Evolutionary conservation across 495 filamentous ascomycete genomes (phyloP).

Genomic region (Immersiella caudata): DNA sequence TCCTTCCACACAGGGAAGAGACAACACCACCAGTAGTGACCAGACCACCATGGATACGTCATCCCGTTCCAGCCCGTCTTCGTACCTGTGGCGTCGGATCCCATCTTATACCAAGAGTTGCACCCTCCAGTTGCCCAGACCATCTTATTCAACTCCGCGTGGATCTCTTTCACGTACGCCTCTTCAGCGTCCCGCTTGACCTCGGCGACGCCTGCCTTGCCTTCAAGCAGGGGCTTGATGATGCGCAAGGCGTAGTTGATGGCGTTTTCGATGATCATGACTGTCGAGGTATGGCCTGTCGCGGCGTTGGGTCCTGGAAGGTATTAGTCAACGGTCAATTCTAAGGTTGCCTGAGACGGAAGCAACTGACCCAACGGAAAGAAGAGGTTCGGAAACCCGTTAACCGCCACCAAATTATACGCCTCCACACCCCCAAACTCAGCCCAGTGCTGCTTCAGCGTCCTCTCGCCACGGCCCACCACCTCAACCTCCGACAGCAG

Average conservation of each 20-base stretch:
- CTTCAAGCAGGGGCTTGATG: constrained; percentile 34
- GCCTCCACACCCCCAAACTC: constrained; percentile 36
- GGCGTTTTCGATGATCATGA: constrained; percentile 38
- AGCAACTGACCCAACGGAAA: constrained; percentile 23
- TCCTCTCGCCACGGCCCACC: constrained; percentile 29
- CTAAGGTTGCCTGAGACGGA: no score
- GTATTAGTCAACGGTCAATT: no score
- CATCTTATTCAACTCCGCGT: constrained; percentile 54
- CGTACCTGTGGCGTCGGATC: neutral
- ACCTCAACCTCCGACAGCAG: constrained; percentile 12
- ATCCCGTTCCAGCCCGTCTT: constrained; percentile 12
- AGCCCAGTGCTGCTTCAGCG: constrained; percentile 37
- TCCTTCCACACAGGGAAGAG: constrained; percentile 18
- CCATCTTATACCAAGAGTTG: constrained; percentile 2
- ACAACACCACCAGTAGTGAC: constrained; percentile 14
- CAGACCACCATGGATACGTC: constrained; percentile 13
- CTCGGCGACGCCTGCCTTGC: constrained; percentile 31
- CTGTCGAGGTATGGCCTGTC: constrained; percentile 40
- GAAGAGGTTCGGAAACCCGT: constrained; percentile 42
- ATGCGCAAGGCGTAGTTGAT: constrained; percentile 35
- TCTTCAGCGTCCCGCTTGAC: constrained; percentile 43
- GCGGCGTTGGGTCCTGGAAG: constrained; percentile 33
- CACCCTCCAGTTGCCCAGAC: constrained; percentile 4
- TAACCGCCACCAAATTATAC: constrained; percentile 35
- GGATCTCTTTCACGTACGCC: constrained; percentile 28